phyloP scores from a whole-genome alignment of 768 basidiomycete species.

The Rhizopogon salebrosus region DNA sequence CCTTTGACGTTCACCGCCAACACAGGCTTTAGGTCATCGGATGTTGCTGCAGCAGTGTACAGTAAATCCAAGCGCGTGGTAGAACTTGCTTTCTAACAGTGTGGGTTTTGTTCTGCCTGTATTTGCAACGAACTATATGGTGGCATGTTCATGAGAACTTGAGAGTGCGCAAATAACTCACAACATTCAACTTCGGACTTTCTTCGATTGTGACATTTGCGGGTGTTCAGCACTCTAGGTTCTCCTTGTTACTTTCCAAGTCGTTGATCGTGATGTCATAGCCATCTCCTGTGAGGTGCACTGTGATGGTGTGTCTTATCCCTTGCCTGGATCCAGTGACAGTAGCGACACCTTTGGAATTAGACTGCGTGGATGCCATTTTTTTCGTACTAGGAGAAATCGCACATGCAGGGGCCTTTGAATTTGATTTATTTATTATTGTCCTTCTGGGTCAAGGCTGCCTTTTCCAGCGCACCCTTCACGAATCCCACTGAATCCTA shows the following conservation, averaged over 20 bases:
- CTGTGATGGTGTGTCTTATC: slow-evolving; percentile 30
- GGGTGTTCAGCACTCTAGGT: slow-evolving; percentile 11
- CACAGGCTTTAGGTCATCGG: slow-evolving; percentile 28
- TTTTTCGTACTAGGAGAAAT: too few relatives aligned
- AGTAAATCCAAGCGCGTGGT: neutral
- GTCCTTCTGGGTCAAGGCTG: too few relatives aligned
- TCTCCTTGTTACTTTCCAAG: slow-evolving; percentile 14
- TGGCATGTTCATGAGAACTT: too few relatives aligned
- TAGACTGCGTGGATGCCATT: neutral
- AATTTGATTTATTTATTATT: too few relatives aligned
- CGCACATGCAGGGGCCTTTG: too few relatives aligned
- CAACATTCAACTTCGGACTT: slow-evolving; percentile 32
- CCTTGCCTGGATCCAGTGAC: slow-evolving; percentile 27
- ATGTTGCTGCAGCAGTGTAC: slow-evolving; percentile 19
- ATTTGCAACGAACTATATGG: slow-evolving; percentile 18
- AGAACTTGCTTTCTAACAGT: slow-evolving; percentile 10
- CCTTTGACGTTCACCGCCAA: slow-evolving; percentile 37
- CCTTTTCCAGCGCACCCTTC: too few relatives aligned
- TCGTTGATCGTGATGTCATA: slow-evolving; percentile 32
- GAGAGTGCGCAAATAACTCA: slow-evolving; percentile 18
- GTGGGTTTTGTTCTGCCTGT: slow-evolving; percentile 11
- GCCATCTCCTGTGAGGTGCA: slow-evolving; percentile 31
- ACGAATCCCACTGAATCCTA: too few relatives aligned
- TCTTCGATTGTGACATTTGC: slow-evolving; percentile 26
- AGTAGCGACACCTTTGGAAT: slow-evolving; percentile 23